Percentiles rank a stretch among this genome's conserved stretches.
Conservation (phyloP, 228 moss, liverwort and hornwort genomes). For the Sphagnum magellanicum region DNA sequence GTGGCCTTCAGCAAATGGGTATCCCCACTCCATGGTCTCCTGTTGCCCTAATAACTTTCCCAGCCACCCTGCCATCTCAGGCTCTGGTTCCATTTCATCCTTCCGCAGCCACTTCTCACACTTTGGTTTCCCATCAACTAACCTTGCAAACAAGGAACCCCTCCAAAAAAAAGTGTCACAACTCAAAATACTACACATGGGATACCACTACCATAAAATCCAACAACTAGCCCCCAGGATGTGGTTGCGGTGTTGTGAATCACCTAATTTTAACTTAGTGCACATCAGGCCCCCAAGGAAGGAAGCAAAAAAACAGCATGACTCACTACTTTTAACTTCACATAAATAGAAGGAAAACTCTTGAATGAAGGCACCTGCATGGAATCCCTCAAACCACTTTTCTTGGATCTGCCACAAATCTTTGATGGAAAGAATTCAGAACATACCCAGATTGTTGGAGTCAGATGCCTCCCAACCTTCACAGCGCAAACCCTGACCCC, state of each 20-base stretch:
- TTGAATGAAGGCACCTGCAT: neutral
- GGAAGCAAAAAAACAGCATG: no score
- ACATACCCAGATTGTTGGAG: neutral
- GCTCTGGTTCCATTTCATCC: conserved; percentile 28
- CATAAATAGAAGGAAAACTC: no score
- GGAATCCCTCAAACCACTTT: neutral
- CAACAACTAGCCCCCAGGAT: no score
- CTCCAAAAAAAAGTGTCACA: no score
- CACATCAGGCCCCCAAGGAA: no score
- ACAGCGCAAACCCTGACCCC: conserved; percentile 57
- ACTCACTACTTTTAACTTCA: no score
- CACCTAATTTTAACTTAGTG: no score
- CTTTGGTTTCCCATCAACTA: conserved; percentile 46
- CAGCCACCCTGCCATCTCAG: conserved; percentile 55
- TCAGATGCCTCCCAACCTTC: conserved; percentile 40
- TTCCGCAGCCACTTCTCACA: conserved; percentile 55
- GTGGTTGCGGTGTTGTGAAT: no score
- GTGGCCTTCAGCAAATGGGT: conserved; percentile 39
- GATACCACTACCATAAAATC: no score
- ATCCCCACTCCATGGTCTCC: conserved; percentile 57
- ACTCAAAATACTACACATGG: no score
- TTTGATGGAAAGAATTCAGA: neutral
- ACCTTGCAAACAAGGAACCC: neutral
- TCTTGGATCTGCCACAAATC: neutral
- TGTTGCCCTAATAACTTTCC: conserved; percentile 53